Evolutionary conservation across 768 basidiomycete species (phyloP).

Genomic region (Suillus clintonianus): DNA sequence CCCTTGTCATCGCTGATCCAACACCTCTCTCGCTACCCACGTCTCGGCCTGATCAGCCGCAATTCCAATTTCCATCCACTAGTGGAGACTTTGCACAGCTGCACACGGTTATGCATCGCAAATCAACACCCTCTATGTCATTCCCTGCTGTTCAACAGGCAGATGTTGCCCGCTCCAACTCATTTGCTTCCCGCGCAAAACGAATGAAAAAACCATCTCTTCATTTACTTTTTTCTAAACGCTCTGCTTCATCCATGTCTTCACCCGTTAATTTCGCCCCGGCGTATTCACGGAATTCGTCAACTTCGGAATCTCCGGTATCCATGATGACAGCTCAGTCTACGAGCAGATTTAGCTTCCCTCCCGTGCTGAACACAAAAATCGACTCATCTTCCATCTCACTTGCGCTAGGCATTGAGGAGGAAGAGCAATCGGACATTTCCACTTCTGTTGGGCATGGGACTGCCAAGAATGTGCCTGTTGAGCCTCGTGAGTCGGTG

Average conservation of each 20-base stretch:
- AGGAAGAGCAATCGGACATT: slow-evolving; percentile 28
- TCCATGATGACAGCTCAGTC: slow-evolving; percentile 63
- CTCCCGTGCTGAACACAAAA: slow-evolving; percentile 61
- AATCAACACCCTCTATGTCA: slow-evolving; percentile 37
- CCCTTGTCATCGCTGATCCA: slow-evolving; percentile 32
- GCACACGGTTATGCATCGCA: slow-evolving; percentile 33
- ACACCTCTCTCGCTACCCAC: slow-evolving; percentile 24
- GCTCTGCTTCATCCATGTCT: slow-evolving; percentile 51
- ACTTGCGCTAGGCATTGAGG: slow-evolving; percentile 29
- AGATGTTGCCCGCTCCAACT: slow-evolving; percentile 39
- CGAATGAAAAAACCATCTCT: slow-evolving; percentile 69
- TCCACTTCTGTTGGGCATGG: slow-evolving; percentile 12
- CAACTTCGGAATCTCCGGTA: slow-evolving; percentile 32
- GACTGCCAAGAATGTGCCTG: slow-evolving; percentile 10
- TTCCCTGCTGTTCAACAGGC: slow-evolving; percentile 32
- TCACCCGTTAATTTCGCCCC: slow-evolving; percentile 29
- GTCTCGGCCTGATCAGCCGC: slow-evolving; percentile 20
- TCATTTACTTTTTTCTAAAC: slow-evolving; percentile 67
- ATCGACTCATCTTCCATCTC: slow-evolving; percentile 60
- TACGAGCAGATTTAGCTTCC: slow-evolving; percentile 46
- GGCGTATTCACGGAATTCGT: slow-evolving; percentile 24
- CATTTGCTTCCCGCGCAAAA: slow-evolving; percentile 30
- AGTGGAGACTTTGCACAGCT: slow-evolving; percentile 31
- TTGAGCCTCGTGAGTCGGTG: slow-evolving; percentile 22
- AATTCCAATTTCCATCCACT: slow-evolving; percentile 42